A percentile compares a stretch with the other conserved stretches of the same genome.
phyloP scores from a whole-genome alignment of 345 rosid species.

The Eucalyptus albens region DNA sequence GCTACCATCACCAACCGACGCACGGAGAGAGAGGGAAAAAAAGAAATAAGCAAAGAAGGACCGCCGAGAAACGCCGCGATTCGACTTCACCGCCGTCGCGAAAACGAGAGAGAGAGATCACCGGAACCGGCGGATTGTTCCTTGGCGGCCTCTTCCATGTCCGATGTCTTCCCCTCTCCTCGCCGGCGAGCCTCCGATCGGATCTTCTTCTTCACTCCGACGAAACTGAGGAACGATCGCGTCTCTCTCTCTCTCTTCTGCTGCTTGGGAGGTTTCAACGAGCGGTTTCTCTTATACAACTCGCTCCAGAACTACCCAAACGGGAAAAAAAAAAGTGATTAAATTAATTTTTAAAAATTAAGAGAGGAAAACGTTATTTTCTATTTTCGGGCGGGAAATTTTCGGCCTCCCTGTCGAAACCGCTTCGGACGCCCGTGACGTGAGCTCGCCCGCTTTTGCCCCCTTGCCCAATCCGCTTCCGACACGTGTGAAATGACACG shows the following conservation, averaged over 20 bases:
- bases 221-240: background rate
- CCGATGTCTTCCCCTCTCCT: background rate
- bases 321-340: accelerated
- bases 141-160: slow-evolving; percentile 30
- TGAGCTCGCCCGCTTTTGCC: too few relatives aligned
- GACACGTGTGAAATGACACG: background rate
- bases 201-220: background rate
- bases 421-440: background rate
- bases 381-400: too few relatives aligned
- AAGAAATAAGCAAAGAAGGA: background rate
- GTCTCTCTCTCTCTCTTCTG: too few relatives aligned
- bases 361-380: too few relatives aligned
- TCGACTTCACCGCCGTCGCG: background rate
- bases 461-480: background rate
- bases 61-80: background rate
- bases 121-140: slow-evolving; percentile 44
- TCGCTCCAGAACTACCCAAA: background rate
- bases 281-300: background rate
- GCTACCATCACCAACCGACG: background rate
- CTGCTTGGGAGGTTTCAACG: background rate
- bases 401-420: too few relatives aligned
- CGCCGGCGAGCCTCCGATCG: background rate
- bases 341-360: background rate
- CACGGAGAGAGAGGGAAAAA: too few relatives aligned
- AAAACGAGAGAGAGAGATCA: background rate